Base-by-base conservation (phyloP, 495 filamentous ascomycete genomes). In the Amniculicola lignicola region DNA sequence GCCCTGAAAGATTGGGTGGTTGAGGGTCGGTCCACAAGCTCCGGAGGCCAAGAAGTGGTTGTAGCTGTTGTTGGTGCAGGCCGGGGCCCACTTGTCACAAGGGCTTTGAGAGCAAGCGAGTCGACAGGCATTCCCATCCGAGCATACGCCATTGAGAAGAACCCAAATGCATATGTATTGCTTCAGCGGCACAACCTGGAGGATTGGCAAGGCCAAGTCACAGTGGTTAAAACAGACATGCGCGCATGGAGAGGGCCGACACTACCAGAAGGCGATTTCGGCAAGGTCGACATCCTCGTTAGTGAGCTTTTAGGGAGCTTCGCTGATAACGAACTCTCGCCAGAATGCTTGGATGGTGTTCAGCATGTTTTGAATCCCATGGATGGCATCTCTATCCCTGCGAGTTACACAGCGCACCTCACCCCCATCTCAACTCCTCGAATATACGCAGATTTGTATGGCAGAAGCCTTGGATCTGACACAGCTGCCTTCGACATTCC, bases 81-180 rank as follows among this genome's bases (percentile, higher is more conserved):
- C 29, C 81, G 93, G 33, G 94, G 94, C 0, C 94, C 93, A 1
- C 73, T 99, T 3, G 90, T 98, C 19, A 89, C 89, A 0, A 80
- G 92, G 33, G 90, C 88, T 0, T 71, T 97, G 21, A 80, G 79
- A 43, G 93, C 93, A 21, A 90, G 88, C 67, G 75, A 82, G 28
- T 70, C 71, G n/a, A 84, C 89, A 9, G 83, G 85, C 9, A 85
- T 95, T 3, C 70, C 79, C 6, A 85, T 99, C 48, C 84, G 88
- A 38, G 74, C 95, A 16, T 95, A 89, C 84, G 94, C 88, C 0
- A 79, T 99, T 3, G 93, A 99, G 73, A 99, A 99, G 79, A 99
- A 99, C 63, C 92, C 89, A 1, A 96, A 97, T 70, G 93, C 93
- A 2, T 96, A 89, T 65, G 90, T 99, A 37, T 81, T 96, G 49